phyloP scores from a whole-genome alignment of 1,284 basidiomycete species.

The Malassezia sp. region DNA sequence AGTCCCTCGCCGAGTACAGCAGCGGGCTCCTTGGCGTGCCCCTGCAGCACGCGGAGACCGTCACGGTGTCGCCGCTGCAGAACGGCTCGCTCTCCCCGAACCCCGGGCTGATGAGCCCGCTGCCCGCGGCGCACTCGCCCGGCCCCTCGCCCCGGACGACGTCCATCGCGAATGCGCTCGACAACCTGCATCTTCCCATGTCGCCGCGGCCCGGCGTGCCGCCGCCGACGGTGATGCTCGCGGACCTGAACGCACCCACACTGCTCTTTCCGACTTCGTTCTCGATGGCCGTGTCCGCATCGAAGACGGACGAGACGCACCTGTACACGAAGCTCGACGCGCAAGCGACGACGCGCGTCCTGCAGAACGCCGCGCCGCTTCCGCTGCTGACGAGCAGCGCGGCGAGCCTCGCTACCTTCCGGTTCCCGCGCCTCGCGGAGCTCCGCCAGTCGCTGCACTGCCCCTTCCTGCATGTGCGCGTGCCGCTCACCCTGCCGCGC shows the following conservation, averaged over 20 bases:
- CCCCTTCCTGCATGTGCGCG: slow-evolving; percentile 48
- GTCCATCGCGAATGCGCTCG: slow-evolving; percentile 33
- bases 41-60: background rate
- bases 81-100: slow-evolving; percentile 19
- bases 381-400: slow-evolving; percentile 31
- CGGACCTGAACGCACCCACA: background rate
- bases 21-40: slow-evolving; percentile 32
- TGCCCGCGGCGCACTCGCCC: slow-evolving; percentile 13
- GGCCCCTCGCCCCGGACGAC: slow-evolving; percentile 28
- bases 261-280: slow-evolving; percentile 36
- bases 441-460: slow-evolving; percentile 47
- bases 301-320: slow-evolving; percentile 35
- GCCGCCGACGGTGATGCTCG: background rate
- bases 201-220: slow-evolving; percentile 13
- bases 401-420: slow-evolving; percentile 28
- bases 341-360: slow-evolving; percentile 27
- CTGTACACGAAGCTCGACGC: slow-evolving; percentile 39
- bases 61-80: slow-evolving; percentile 33
- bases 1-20: slow-evolving; percentile 41
- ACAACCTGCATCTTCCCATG: slow-evolving; percentile 27
- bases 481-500: slow-evolving; percentile 46
- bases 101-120: slow-evolving; percentile 13
- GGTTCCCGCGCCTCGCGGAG: slow-evolving; percentile 43
- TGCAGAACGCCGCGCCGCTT: slow-evolving; percentile 26
- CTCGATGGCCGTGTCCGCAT: slow-evolving; percentile 43